phyloP scores from a whole-genome alignment of 2,329 filamentous ascomycete species.

The Neofusicoccum sp. region DNA sequence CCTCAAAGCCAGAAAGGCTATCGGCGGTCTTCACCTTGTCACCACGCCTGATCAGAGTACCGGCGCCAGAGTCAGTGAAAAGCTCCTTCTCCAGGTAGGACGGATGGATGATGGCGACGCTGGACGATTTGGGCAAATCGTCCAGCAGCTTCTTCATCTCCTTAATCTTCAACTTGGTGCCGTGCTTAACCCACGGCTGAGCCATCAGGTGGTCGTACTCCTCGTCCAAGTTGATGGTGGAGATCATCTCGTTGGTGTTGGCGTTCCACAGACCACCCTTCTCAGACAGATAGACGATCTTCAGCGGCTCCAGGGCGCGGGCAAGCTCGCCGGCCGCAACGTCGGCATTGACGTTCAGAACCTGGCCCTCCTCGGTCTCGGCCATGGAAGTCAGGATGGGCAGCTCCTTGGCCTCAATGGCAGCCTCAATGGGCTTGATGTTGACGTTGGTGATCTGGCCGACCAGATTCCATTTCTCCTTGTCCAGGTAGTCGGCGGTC shows the following conservation, averaged over 20 bases:
- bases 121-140: slow-evolving; percentile 84
- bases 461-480: slow-evolving; percentile 92
- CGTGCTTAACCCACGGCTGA: slow-evolving; percentile 92
- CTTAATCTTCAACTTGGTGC: slow-evolving; percentile 93
- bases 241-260: slow-evolving; percentile 91
- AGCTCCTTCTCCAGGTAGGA: slow-evolving; percentile 94
- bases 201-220: slow-evolving; percentile 92
- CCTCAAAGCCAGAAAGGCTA: slow-evolving; percentile 70
- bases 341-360: slow-evolving; percentile 97
- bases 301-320: slow-evolving; percentile 82
- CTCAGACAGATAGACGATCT: slow-evolving; percentile 98
- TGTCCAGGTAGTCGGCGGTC: slow-evolving; percentile 89
- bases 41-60: slow-evolving; percentile 86
- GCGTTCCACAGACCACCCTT: slow-evolving; percentile 96
- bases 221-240: slow-evolving; percentile 94
- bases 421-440: slow-evolving; percentile 83
- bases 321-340: slow-evolving; percentile 93
- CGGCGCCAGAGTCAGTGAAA: slow-evolving; percentile 92
- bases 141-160: slow-evolving; percentile 94
- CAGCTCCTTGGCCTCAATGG: slow-evolving; percentile 81
- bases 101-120: slow-evolving; percentile 95
- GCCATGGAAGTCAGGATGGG: slow-evolving; percentile 96
- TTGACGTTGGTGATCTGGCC: slow-evolving; percentile 94
- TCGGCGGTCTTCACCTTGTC: slow-evolving; percentile 80
- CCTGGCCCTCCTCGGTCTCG: slow-evolving; percentile 84